Conservation (phyloP, 495 filamentous ascomycete species). For the Lophiotrema nucula region DNA sequence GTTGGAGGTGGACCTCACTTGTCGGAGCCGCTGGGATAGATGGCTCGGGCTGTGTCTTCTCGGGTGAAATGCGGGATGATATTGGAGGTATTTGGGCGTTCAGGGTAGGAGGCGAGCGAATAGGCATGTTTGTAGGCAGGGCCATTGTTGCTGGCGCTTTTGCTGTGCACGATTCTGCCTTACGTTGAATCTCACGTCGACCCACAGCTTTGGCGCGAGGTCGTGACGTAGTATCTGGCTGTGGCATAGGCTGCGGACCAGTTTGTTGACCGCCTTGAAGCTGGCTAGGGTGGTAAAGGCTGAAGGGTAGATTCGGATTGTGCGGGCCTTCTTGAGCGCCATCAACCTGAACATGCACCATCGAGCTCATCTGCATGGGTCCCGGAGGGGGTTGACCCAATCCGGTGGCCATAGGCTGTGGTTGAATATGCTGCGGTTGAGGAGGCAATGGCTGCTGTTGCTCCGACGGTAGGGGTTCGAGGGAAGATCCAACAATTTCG, state of each 20-base stretch:
- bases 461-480: slow-evolving; percentile 40
- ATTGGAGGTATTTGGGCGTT: slow-evolving; percentile 1
- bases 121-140: slow-evolving; percentile 17
- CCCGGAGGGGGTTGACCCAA: background rate
- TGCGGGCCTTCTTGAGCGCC: slow-evolving; percentile 11
- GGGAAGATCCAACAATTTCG: slow-evolving; percentile 31
- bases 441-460: slow-evolving; percentile 16
- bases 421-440: slow-evolving; percentile 22
- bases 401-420: background rate
- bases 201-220: slow-evolving; percentile 59
- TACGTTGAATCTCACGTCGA: slow-evolving; percentile 61
- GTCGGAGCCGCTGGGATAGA: background rate
- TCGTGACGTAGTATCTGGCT: slow-evolving; percentile 8
- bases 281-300: slow-evolving; percentile 17
- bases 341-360: slow-evolving; percentile 23
- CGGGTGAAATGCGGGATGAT: slow-evolving; percentile 3
- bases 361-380: background rate
- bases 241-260: background rate
- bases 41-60: slow-evolving; percentile 4
- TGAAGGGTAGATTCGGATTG: slow-evolving; percentile 14
- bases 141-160: slow-evolving; percentile 18
- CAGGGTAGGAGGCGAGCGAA: slow-evolving; percentile 21
- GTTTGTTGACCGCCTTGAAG: background rate
- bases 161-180: slow-evolving; percentile 59
- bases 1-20: slow-evolving; percentile 9